Conservation (phyloP, 306 rosid species). For the Adenanthera pavonina region DNA sequence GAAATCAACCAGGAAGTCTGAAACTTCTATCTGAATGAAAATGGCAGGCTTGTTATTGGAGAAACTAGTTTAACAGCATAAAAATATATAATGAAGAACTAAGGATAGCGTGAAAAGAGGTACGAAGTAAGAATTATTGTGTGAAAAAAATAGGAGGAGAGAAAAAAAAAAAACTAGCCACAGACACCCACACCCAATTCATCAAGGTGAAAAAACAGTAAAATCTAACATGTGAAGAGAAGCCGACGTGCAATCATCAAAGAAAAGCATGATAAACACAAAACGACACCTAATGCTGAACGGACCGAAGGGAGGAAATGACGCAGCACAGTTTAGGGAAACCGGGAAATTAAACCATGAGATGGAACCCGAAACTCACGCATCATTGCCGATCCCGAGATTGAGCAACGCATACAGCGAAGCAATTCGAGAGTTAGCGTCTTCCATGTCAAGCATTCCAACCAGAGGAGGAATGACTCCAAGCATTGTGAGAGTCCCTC, state of each 20-base stretch:
- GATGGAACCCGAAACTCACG: conserved; percentile 52
- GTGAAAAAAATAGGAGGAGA: conserved; percentile 33
- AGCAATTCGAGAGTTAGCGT: conserved; percentile 69
- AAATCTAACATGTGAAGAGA: conserved; percentile 2
- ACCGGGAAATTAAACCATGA: background rate
- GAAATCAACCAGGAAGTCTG: background rate
- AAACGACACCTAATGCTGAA: background rate
- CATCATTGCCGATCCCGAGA: conserved; percentile 90
- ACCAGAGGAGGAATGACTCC: conserved; percentile 93
- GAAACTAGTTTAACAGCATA: conserved; percentile 5
- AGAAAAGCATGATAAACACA: background rate
- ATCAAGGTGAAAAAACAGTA: background rate
- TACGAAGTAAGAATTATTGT: conserved; percentile 33
- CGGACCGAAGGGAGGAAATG: background rate
- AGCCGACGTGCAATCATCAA: conserved; percentile 32
- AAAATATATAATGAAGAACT: background rate
- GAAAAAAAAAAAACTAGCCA: background rate
- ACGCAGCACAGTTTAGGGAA: background rate
- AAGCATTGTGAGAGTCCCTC: conserved; percentile 83
- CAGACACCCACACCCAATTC: background rate
- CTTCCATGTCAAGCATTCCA: conserved; percentile 73
- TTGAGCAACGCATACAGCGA: conserved; percentile 92
- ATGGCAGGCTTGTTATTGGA: conserved; percentile 28
- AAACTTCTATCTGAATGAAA: conserved; percentile 16
- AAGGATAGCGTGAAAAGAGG: background rate